These are phyloP conservation scores for Vaccinium myrtillus DNA, from an alignment of 148 eudicot genomes.

Conservation along the genomic window DNA sequence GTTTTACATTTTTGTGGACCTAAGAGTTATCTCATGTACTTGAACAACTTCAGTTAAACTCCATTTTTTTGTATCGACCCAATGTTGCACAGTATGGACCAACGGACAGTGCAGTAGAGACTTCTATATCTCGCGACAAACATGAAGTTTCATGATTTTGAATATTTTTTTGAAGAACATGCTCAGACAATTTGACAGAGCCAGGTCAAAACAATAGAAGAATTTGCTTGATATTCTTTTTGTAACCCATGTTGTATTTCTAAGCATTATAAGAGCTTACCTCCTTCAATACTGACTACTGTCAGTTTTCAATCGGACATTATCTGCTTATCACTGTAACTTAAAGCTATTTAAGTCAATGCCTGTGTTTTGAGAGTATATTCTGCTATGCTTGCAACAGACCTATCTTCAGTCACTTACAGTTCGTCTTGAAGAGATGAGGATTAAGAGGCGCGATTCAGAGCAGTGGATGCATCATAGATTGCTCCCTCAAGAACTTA, in stretches of 20 bases:
- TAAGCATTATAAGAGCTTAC: neutral
- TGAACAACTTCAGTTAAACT: neutral
- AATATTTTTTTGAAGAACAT: neutral
- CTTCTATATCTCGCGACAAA: neutral
- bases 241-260: neutral
- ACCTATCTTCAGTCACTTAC: conserved; percentile 42
- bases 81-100: neutral
- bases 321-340: conserved; percentile 6
- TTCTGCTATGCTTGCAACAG: conserved; percentile 24
- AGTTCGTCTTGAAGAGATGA: conserved; percentile 44
- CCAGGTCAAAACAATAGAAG: neutral
- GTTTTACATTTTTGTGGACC: neutral
- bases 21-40: neutral
- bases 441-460: conserved; percentile 43
- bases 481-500: conserved; percentile 41
- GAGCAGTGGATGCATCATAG: conserved; percentile 53
- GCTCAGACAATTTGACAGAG: neutral
- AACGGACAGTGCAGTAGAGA: neutral
- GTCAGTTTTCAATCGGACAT: neutral
- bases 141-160: neutral
- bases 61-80: neutral
- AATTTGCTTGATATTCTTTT: neutral
- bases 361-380: conserved; percentile 4
- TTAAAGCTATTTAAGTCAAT: neutral
- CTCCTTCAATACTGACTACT: neutral